Base-by-base conservation (phyloP, 179 eudicot species). In the Spinacia oleracea region DNA sequence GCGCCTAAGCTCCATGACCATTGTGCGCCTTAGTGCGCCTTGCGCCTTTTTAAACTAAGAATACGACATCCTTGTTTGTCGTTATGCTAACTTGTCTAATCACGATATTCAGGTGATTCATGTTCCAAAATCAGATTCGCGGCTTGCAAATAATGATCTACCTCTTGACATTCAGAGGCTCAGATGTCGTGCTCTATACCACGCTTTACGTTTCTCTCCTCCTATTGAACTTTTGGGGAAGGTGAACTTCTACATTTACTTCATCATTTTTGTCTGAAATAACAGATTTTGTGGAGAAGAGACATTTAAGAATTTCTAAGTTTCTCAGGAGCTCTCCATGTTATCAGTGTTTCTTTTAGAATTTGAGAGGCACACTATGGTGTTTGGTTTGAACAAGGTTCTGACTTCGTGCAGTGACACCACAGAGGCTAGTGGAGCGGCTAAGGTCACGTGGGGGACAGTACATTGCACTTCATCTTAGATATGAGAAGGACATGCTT, bases 401-500 rank as follows among this genome's bases (percentile, higher is more conserved):
- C 91, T 92, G 92, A 90, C 90, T 87, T 85, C 85, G 81, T 94
- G 90, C 84, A 86, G 85, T 92, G 92, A 90, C 86, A 89, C 87
- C 89, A 86, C 98, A 94, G 97, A 91, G 87, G 90, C 91, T 94
- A 75, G 97, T 94, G 89, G 94, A 92, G 87, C 91, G 92, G 83
- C 85, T 94, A 78, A 87, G 89, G 81, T 86, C 91, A 69, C 96
- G 81, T 56, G 93, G 86, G 42, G 88, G 88, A 76, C 85, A 88
- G 68, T 94, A 89, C 84, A 89, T 94, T 74, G 91, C 97, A 67
- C 94, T 94, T 81, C 98, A 94, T 87, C 89, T 94, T 34, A 85
- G 98, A 88, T 94, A 94, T 75, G 98, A 94, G 88, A 92, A 94
- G 80, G 98, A 94, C 82, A 94, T 94, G 98, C 90, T 94, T 82